Percentiles rank a stretch among this genome's conserved stretches.
Evolutionary conservation across 495 filamentous ascomycete genomes (phyloP).

Genomic region (Annulohypoxylon maeteangense): DNA sequence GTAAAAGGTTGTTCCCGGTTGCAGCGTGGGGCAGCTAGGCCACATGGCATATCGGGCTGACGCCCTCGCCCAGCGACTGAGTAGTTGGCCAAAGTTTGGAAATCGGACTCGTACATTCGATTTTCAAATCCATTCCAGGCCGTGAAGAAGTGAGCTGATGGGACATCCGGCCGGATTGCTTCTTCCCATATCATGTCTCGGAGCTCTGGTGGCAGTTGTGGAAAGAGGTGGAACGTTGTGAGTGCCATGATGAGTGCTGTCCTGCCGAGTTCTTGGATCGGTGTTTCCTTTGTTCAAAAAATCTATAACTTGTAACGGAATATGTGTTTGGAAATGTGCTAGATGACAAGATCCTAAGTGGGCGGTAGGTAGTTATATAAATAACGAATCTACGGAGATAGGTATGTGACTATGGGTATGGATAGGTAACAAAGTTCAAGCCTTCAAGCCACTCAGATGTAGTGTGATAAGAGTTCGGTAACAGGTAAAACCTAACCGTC

Average conservation of each 20-base stretch:
- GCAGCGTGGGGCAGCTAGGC: neutral
- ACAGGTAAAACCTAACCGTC: too few species aligned
- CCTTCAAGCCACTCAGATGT: neutral
- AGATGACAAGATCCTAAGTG: too few species aligned
- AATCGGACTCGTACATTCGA: neutral
- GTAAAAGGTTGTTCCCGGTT: neutral
- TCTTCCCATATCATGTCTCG: neutral
- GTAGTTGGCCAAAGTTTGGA: neutral
- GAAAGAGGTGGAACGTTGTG: neutral
- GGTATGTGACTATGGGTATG: too few species aligned
- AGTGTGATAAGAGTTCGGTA: too few species aligned
- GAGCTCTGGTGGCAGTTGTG: neutral
- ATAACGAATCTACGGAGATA: too few species aligned
- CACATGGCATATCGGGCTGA: neutral
- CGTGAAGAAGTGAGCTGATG: neutral
- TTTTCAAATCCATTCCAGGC: neutral
- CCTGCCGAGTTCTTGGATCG: neutral
- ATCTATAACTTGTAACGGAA: neutral
- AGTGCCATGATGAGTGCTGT: neutral
- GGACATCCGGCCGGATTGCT: neutral
- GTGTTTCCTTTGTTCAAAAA: neutral
- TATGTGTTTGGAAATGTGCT: neutral
- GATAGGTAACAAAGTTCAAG: neutral
- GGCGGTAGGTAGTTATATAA: too few species aligned
- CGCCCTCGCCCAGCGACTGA: neutral